These are phyloP conservation scores for Cryptosporidium viatorum DNA, from an alignment of 169 alveolate species.

Conservation along the genomic window DNA sequence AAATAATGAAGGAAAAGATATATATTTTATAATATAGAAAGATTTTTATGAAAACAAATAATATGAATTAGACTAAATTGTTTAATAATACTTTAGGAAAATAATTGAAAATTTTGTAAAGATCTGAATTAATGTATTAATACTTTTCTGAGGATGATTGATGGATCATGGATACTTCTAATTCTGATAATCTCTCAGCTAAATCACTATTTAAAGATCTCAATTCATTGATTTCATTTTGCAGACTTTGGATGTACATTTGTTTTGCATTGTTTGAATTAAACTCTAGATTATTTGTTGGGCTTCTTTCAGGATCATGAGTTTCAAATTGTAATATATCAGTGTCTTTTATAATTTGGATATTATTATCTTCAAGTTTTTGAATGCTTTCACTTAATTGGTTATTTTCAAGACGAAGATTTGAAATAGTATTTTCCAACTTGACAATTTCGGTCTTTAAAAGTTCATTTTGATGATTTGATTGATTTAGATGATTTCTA, in stretches of 20 bases:
- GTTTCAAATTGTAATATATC: no score
- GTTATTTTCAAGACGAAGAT: neutral
- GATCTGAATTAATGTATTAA: neutral
- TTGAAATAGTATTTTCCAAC: neutral
- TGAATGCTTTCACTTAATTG: conserved; percentile 11
- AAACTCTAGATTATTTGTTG: conserved; percentile 6
- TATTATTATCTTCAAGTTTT: conserved; percentile 7
- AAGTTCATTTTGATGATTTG: neutral
- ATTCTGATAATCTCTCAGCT: conserved; percentile 43
- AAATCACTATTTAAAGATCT: conserved; percentile 35
- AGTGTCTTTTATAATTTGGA: neutral
- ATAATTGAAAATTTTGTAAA: no score
- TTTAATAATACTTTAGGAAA: no score
- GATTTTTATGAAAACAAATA: neutral
- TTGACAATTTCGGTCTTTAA: neutral
- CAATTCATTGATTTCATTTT: conserved; percentile 48
- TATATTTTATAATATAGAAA: no score
- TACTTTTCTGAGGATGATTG: neutral
- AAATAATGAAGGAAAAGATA: no score
- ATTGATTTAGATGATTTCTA: neutral
- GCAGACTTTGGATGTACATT: conserved; percentile 58
- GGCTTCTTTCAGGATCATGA: neutral
- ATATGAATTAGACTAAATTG: neutral
- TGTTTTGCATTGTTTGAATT: conserved; percentile 19
- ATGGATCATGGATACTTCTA: conserved; percentile 24